These are phyloP conservation scores for Trichophyton rubrum DNA, from an alignment of 2,329 filamentous ascomycete genomes.

Conservation along the genomic window DNA sequence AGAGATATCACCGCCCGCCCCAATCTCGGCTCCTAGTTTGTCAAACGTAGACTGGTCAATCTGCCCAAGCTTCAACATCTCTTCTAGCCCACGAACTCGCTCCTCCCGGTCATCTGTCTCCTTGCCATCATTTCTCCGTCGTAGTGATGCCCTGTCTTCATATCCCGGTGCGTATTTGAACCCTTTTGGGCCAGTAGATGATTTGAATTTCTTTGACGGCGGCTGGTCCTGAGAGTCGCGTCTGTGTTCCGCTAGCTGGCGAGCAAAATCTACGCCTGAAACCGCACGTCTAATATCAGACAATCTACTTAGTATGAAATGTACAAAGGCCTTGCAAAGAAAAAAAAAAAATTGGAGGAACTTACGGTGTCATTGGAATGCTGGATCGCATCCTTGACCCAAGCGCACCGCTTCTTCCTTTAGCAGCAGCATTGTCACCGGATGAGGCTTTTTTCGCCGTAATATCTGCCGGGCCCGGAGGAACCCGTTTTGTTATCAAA, in stretches of 20 bases:
- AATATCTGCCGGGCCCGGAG: conserved; percentile 21
- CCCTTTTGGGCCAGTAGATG: conserved; percentile 66
- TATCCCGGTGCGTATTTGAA: conserved; percentile 70
- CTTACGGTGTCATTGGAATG: conserved; percentile 90
- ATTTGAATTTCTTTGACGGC: conserved; percentile 60
- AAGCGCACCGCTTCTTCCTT: conserved; percentile 42
- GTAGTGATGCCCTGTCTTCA: conserved; percentile 61
- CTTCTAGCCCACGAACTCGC: conserved; percentile 65
- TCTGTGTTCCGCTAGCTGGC: conserved; percentile 66
- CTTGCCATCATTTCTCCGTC: conserved; percentile 44
- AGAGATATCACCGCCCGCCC: conserved; percentile 61
- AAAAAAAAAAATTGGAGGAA: conserved; percentile 15
- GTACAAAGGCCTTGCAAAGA: not conserved
- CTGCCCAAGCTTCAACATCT: conserved; percentile 68
- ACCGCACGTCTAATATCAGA: conserved; percentile 48
- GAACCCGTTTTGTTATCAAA: conserved; percentile 39
- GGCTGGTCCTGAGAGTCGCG: conserved; percentile 40
- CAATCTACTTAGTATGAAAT: not conserved
- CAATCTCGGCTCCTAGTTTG: conserved; percentile 59
- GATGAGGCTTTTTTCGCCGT: conserved; percentile 11
- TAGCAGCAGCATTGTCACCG: conserved; percentile 33
- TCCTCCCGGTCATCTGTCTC: conserved; percentile 33
- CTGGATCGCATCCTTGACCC: conserved; percentile 67
- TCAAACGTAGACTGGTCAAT: conserved; percentile 73
- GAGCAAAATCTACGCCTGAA: conserved; percentile 59